Evolutionary conservation across 164 flowering plant genomes (phyloP), one percentile per base, ranked within the genome.

Genomic region (Tetrastigma voinierianum): DNA sequence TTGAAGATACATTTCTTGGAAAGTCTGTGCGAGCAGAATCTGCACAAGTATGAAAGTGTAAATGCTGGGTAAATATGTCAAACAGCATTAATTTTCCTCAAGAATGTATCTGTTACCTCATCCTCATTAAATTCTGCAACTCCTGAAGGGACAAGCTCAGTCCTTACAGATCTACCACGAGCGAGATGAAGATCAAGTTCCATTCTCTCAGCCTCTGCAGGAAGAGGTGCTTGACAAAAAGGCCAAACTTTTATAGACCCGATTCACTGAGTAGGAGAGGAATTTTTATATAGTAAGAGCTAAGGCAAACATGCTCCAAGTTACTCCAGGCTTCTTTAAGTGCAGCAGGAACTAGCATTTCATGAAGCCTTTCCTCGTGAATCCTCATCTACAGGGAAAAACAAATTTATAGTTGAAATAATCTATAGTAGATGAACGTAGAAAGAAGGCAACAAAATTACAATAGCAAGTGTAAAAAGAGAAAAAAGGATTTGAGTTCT

Each of bases 1-100:
- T 82, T 87, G 91, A 65, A 96, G 86, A 72, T 67, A 90, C 84
- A 96, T 81, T 76, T 86, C 91, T 73, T 91, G 99, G 76, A 91
- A 90, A 43, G 71, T 81, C 51, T 82, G 68, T 7, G 96, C 99
- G 65, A 68, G 70, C 48, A 55, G 51, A 60, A 93, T 84, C 99
- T 96, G 96, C 44, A 75, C 4, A 62, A 66, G 58, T 44, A 57
- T 54, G 24, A 23, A 53, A 55, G 4, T 57, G 10, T 21, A 21
- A 68, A 48, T 25, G 51, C 24, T 1, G 51, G 25, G 19, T 47
- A 32, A 59, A 45, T 16, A 59, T 16, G 19, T 25, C 9, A 62
- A 68, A 13, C 40, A 43, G 18, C 17, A 46, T 17, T 44, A 43
- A 7, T 13, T 61, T 13, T 23, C 16, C 4, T 49, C 0, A 16